Evolutionary conservation across 2,329 filamentous ascomycete species (phyloP).

Genomic region (Trichoderma cornu-damae): DNA sequence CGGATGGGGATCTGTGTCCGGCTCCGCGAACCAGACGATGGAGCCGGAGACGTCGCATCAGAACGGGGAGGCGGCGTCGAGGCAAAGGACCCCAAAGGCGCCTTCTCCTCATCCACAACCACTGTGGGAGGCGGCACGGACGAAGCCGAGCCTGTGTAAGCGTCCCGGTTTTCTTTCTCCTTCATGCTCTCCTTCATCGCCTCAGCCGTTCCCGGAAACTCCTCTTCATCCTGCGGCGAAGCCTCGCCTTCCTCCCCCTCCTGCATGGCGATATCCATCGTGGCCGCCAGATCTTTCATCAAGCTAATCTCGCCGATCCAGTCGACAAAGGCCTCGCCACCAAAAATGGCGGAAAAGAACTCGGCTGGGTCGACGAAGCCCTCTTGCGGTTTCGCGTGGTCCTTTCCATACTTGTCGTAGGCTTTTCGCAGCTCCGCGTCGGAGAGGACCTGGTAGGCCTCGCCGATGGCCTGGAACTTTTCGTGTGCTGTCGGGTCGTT

Average conservation of each 20-base stretch:
- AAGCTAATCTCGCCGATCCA: conserved; percentile 97
- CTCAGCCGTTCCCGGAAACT: conserved; percentile 54
- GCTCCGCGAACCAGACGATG: conserved; percentile 40
- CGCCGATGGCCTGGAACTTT: conserved; percentile 84
- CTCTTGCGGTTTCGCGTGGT: conserved; percentile 81
- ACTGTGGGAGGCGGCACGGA: conserved; percentile 34
- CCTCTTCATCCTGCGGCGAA: conserved; percentile 45
- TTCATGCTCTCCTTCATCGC: conserved; percentile 53
- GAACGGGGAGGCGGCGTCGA: conserved; percentile 31
- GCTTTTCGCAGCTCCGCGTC: conserved; percentile 80
- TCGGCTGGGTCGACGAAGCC: conserved; percentile 95
- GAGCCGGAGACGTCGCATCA: conserved; percentile 37
- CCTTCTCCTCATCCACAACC: conserved; percentile 39
- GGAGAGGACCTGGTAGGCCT: conserved; percentile 75
- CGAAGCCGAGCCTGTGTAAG: conserved; percentile 1
- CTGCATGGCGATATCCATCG: conserved; percentile 95
- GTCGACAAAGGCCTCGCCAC: conserved; percentile 90
- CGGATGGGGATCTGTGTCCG: conserved; percentile 64
- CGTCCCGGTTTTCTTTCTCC: conserved; percentile 28
- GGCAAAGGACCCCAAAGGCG: conserved; percentile 22
- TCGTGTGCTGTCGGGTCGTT: conserved; percentile 89
- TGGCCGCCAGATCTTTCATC: conserved; percentile 96
- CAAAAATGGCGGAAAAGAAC: conserved; percentile 98
- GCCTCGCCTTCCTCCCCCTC: conserved; percentile 54
- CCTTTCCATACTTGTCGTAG: conserved; percentile 97